A percentile compares a stretch with the other conserved stretches of the same genome.
phyloP scores from a whole-genome alignment of 129 eudicot genomes.

The Silybum marianum region DNA sequence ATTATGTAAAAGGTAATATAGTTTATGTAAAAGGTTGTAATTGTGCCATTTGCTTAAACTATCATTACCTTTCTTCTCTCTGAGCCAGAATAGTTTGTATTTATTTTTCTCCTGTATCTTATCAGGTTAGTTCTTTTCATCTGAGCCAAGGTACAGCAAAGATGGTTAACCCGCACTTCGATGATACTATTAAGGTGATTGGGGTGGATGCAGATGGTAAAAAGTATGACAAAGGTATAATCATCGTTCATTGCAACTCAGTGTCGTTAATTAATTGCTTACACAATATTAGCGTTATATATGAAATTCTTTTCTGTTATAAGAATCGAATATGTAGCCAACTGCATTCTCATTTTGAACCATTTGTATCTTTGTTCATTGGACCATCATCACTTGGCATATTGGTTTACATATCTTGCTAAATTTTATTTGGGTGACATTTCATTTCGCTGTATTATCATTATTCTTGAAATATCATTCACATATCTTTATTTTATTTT shows the following conservation, averaged over 20 bases:
- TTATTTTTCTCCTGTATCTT: background rate
- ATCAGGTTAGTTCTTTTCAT: background rate
- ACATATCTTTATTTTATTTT: background rate
- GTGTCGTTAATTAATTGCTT: background rate
- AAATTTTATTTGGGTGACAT: background rate
- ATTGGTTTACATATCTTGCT: background rate
- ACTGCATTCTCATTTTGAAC: background rate
- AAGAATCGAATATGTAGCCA: background rate
- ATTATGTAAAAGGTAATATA: background rate
- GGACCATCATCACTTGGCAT: background rate
- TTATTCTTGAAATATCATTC: too few relatives aligned
- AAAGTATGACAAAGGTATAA: slow-evolving; percentile 75
- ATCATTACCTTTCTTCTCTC: background rate
- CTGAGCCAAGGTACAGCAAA: slow-evolving; percentile 5
- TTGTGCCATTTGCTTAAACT: background rate
- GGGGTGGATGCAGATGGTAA: slow-evolving; percentile 55
- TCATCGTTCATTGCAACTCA: background rate
- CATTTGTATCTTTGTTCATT: background rate
- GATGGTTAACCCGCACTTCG: slow-evolving; percentile 65
- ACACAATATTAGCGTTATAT: background rate
- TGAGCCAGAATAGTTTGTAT: background rate
- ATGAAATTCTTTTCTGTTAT: background rate
- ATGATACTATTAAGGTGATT: slow-evolving; percentile 59
- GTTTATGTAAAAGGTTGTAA: background rate
- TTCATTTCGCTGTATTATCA: background rate